Evolutionary conservation across 2,329 filamentous ascomycete species (phyloP), one percentile per base, ranked within the genome.

Genomic region (Immersiporthe knoxdaviesiana): DNA sequence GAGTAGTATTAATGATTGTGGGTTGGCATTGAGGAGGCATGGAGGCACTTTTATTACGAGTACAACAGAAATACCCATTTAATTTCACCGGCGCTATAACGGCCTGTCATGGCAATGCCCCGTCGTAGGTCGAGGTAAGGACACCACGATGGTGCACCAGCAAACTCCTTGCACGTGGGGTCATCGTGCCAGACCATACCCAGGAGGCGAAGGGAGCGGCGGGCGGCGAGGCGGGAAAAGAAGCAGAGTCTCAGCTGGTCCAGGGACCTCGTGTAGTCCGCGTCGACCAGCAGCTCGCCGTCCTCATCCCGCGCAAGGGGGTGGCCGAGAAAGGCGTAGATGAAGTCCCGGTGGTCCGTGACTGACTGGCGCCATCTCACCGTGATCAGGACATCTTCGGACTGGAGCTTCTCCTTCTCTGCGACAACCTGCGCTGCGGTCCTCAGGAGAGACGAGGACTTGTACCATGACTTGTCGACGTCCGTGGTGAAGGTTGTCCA

Each of bases 301-400:
- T 62, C 65, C 27, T 63, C 6, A 18, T 62, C 39, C 11, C 24
- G 60, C 7, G 58, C 65, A 32, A 67, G 32, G 4, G 58, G 65
- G n/a, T 63, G 65, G 1, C n/a, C 65, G 1, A 67, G 65, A 24
- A 67, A 67, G 1, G 65, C 58, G 4, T 62, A 67, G 58, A 67
- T n/a, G 18, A 39, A 59, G 24, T 67, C 65, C 41, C 65, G 47
- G 1, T 41, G 58, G 10, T 67, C 65, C 6, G 32, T 62, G 58
- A 58, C 65, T 2, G 52, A 62, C 12, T 67, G 41, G 2, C 32
- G 3, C 1, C 18, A 18, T 39, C 65, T 52, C 11, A 3, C 27
- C 24, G 54, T 58, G 12, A 50, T n/a, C 8, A 50, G 44, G 10
- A 50, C 44, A 11, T 50, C 44, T 50, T 50, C 44, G 21, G n/a